Base-by-base conservation (phyloP, 345 rosid genomes). In the Balakata baccata region DNA sequence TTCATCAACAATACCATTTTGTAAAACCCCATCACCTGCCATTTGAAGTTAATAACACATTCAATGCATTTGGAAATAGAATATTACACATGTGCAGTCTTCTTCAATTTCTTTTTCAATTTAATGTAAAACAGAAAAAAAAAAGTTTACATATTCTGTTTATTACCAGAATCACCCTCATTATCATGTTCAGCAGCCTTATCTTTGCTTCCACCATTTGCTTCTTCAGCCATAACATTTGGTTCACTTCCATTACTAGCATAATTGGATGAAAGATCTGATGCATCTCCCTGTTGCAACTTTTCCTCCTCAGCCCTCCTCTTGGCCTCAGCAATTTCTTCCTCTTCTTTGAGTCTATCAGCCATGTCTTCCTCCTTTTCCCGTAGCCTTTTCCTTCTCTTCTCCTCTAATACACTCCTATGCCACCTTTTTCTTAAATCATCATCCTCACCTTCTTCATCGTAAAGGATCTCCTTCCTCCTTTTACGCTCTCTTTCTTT, bases 401-500 rank as follows among this genome's bases (percentile, higher is more conserved):
- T 91, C 63, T 92, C 99, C 78, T 92, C 99, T 79, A 85, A 38
- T 6, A 73, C 83, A 83, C 82, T 84, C 80, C 93, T 87, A 52
- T 86, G 97, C 92, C 94, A 84, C 85, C 93, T 87, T 85, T 90
- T 91, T 72, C 96, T 84, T 8, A 90, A 84, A 83, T 91, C 97
- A 61, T 89, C 99, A 47, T 76, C 92, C 17, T 86, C 95, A 18
- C 89, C 93, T 68, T 91, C 94, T 81, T 92, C 97, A 41, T 91
- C 97, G 73, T 86, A 83, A 72, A 86, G 83, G 64, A 95, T 88
- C 82, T 92, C 98, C 78, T 88, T 91, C 81, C 85, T 91, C 73
- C 97, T 84, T 74, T 95, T 92, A 69, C 87, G 98, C 60, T 92
- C 98, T 84, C 87, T 89, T 58, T 92, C 99, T 85, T 87, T 95